These are phyloP conservation scores for Stephania cephalantha DNA, from an alignment of 164 flowering plant genomes.

Conservation along the genomic window DNA sequence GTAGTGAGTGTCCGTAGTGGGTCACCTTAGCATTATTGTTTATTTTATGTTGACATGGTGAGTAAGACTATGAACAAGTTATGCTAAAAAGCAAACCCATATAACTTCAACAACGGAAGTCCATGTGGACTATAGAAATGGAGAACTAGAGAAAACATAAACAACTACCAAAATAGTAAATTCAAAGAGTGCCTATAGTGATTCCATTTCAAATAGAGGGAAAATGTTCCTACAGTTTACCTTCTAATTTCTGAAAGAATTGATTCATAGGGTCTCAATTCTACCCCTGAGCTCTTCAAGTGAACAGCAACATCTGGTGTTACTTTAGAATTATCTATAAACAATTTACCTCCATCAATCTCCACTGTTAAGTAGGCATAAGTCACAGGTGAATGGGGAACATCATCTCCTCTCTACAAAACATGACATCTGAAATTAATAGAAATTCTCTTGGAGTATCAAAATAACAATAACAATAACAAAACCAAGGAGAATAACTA, in stretches of 20 bases:
- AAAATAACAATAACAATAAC: not conserved
- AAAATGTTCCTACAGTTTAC: constrained; percentile 25
- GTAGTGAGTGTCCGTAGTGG: too few species aligned
- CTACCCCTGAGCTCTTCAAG: constrained; percentile 64
- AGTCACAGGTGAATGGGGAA: constrained; percentile 88
- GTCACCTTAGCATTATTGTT: too few species aligned
- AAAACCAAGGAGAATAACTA: not conserved
- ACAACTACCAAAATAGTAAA: not conserved
- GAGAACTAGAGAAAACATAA: not conserved
- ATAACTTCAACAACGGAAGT: too few species aligned
- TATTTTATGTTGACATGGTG: not conserved
- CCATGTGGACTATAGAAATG: not conserved
- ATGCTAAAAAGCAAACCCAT: too few species aligned
- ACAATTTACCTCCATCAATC: constrained; percentile 46
- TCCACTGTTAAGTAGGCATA: constrained; percentile 86
- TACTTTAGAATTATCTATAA: constrained; percentile 66
- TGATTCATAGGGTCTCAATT: constrained; percentile 71
- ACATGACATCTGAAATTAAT: not conserved
- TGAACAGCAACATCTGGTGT: constrained; percentile 62
- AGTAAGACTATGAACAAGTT: too few species aligned
- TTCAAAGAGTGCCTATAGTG: not conserved
- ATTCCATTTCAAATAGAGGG: too few species aligned
- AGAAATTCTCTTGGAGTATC: not conserved
- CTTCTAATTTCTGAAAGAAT: constrained; percentile 73
- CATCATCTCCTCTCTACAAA: constrained; percentile 85